Conservation (phyloP, 257 asterid species). For the Penstemon eatonii region DNA sequence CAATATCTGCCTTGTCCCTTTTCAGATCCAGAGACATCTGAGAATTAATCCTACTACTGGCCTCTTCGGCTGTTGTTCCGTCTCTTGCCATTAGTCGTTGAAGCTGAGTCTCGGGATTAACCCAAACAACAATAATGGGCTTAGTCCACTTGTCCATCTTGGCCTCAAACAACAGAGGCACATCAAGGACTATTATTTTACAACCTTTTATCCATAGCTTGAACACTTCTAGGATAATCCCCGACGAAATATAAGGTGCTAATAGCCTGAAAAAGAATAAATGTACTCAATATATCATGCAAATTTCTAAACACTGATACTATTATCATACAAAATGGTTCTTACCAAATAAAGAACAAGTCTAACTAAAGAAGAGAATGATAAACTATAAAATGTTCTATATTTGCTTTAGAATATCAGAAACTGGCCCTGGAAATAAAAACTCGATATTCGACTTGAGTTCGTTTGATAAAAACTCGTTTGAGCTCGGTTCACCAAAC, state of each 20-base stretch:
- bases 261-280: conserved; percentile 48
- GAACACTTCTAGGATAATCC: conserved; percentile 66
- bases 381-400: not conserved
- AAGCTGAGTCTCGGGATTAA: conserved; percentile 82
- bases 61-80: conserved; percentile 68
- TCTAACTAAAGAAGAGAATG: not conserved
- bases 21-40: conserved; percentile 87
- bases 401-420: not conserved
- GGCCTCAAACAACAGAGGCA: conserved; percentile 91
- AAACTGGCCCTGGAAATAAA: not conserved
- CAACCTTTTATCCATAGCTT: conserved; percentile 81
- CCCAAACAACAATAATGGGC: conserved; percentile 88
- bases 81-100: conserved; percentile 76
- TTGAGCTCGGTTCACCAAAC: no score
- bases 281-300: not conserved
- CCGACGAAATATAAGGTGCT: conserved; percentile 79
- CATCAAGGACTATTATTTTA: conserved; percentile 74
- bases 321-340: not conserved
- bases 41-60: conserved; percentile 70
- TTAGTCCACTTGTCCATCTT: conserved; percentile 85
- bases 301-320: not conserved
- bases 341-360: not conserved
- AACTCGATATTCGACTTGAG: no score
- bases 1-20: conserved; percentile 64
- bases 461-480: no score